A percentile compares a stretch with the other conserved stretches of the same genome.
Evolutionary conservation across 83 land plant species (phyloP).

Genomic region (Larix sibirica): DNA sequence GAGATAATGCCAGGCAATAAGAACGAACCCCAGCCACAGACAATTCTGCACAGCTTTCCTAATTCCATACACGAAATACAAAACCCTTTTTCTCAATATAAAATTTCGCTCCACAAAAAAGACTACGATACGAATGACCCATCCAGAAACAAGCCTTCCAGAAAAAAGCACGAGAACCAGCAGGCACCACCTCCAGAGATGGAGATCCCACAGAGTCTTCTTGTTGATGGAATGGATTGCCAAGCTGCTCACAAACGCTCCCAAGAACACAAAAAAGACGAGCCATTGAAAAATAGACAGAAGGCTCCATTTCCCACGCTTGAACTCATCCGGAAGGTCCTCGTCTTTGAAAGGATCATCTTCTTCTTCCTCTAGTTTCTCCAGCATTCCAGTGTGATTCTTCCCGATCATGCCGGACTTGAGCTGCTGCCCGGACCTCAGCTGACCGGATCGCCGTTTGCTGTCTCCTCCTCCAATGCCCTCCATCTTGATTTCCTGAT

Average conservation of each 20-base stretch:
- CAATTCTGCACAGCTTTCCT: conserved; percentile 77
- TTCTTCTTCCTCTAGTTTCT: conserved; percentile 59
- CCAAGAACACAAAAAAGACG: conserved; percentile 52
- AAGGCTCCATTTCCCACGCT: conserved; percentile 24
- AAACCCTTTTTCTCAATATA: conserved; percentile 66
- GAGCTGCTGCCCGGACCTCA: conserved; percentile 24
- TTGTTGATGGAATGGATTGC: conserved; percentile 21
- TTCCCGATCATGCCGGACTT: conserved; percentile 18
- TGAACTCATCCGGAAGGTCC: conserved; percentile 67
- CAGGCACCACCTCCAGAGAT: conserved; percentile 84
- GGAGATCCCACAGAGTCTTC: conserved; percentile 50
- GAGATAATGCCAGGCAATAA: conserved; percentile 71
- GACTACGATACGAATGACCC: conserved; percentile 65
- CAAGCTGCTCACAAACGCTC: conserved; percentile 51
- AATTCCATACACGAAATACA: conserved; percentile 90
- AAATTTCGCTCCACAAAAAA: conserved; percentile 79
- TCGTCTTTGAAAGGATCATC: conserved; percentile 71
- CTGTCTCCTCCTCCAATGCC: not conserved
- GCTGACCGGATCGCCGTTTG: conserved; percentile 9
- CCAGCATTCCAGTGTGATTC: not conserved
- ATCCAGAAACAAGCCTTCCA: conserved; percentile 82
- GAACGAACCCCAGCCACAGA: conserved; percentile 80
- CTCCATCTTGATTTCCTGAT: not conserved
- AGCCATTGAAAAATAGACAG: conserved; percentile 56
- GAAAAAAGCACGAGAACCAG: conserved; percentile 64